Evolutionary conservation across 2,329 filamentous ascomycete genomes (phyloP).

Genomic region (Mycosphaerelloides madeirae): DNA sequence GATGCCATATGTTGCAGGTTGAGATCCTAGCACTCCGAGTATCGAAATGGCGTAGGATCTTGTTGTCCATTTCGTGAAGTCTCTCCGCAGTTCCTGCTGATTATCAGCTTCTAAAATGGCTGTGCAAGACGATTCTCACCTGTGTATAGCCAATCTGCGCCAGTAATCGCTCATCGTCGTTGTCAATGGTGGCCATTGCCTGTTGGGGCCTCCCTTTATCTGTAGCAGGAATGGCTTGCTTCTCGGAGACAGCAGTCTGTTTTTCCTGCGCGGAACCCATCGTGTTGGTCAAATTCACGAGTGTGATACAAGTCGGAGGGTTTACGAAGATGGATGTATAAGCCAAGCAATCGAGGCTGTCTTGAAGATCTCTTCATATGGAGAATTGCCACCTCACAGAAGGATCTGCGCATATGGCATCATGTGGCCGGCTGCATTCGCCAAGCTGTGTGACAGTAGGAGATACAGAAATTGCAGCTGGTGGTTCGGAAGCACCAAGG

Average conservation of each 20-base stretch:
- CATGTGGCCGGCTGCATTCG: too few species aligned
- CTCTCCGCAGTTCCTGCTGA: slow-evolving; percentile 53
- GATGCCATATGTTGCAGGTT: slow-evolving; percentile 58
- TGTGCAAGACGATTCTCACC: slow-evolving; percentile 32
- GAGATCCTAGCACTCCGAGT: slow-evolving; percentile 60
- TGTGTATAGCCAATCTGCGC: slow-evolving; percentile 61
- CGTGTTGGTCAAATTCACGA: slow-evolving; percentile 1
- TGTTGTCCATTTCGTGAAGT: slow-evolving; percentile 64
- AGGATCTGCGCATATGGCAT: background rate
- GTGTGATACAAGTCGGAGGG: too few species aligned
- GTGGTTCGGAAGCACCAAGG: too few species aligned
- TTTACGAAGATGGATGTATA: background rate
- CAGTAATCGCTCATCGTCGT: slow-evolving; percentile 57
- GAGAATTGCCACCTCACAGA: background rate
- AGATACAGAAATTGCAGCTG: background rate
- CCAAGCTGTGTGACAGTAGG: too few species aligned
- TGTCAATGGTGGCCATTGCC: slow-evolving; percentile 20
- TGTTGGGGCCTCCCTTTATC: slow-evolving; percentile 1
- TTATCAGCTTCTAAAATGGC: slow-evolving; percentile 13
- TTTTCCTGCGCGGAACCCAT: slow-evolving; percentile 13
- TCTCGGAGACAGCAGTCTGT: slow-evolving; percentile 6
- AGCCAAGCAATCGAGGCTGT: slow-evolving; percentile 2
- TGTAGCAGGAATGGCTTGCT: slow-evolving; percentile 1
- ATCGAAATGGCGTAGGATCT: slow-evolving; percentile 64
- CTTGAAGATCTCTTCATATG: slow-evolving; percentile 1